Conservation (phyloP, 352 stramenopile genomes). For the Pythium phragmiticola region DNA sequence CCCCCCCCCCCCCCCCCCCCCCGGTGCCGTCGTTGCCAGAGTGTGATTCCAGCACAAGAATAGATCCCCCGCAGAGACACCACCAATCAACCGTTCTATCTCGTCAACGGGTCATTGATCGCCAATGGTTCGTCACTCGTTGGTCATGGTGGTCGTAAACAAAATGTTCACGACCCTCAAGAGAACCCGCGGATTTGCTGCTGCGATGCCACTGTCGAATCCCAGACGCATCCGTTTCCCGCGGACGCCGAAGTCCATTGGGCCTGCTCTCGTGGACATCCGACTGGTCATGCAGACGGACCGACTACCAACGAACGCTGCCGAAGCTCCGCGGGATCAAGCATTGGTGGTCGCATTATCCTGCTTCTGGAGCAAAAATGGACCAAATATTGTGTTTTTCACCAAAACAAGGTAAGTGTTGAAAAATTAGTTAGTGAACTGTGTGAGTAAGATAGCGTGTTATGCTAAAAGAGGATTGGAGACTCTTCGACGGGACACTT, state of each 20-base stretch:
- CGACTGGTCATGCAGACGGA: background rate
- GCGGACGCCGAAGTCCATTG: background rate
- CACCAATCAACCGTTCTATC: too few species aligned
- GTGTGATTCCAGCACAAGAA: too few species aligned
- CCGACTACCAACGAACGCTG: background rate
- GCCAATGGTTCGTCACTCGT: too few species aligned
- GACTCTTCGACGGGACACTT: background rate
- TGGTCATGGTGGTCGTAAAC: too few species aligned
- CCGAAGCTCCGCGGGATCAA: background rate
- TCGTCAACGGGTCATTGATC: too few species aligned
- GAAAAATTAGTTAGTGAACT: background rate
- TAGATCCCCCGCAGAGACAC: too few species aligned
- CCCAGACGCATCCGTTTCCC: background rate
- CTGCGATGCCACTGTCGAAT: background rate
- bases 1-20: too few species aligned
- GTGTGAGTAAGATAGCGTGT: background rate
- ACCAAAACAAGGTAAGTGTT: background rate
- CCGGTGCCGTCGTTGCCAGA: too few species aligned
- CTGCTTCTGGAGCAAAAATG: background rate
- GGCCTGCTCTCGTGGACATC: background rate
- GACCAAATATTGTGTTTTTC: background rate
- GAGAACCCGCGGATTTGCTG: background rate
- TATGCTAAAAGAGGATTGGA: background rate
- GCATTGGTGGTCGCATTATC: slow-evolving; percentile 1
- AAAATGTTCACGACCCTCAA: background rate